Conservation (phyloP, 495 filamentous ascomycete genomes). For the Chaetomium cochliodes region DNA sequence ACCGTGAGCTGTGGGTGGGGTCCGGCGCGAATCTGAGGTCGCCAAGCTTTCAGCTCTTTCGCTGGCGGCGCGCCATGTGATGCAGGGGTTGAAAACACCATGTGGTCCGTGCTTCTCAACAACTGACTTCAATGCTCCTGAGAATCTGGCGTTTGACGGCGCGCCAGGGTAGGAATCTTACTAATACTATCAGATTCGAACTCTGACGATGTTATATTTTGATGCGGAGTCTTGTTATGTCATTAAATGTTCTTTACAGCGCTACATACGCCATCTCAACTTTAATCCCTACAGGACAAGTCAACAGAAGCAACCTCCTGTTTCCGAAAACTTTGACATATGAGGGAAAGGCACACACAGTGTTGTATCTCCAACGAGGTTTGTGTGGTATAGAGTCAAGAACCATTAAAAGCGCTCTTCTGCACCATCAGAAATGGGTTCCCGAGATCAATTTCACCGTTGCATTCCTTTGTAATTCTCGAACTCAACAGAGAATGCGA, state of each 20-base stretch:
- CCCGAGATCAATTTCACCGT: background rate
- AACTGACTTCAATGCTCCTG: background rate
- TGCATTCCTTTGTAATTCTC: background rate
- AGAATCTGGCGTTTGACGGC: background rate
- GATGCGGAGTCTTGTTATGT: background rate
- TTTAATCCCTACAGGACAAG: background rate
- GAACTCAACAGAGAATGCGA: background rate
- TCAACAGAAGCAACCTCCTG: background rate
- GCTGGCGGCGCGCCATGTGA: constrained; percentile 1
- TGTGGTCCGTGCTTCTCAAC: constrained; percentile 11
- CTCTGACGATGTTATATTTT: background rate
- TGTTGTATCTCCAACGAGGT: background rate
- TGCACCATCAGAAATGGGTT: background rate
- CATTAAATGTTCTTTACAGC: background rate
- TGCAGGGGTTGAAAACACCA: constrained; percentile 13
- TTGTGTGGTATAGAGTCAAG: background rate
- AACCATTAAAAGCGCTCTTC: background rate
- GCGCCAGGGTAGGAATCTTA: too few species aligned
- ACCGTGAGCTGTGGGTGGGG: background rate
- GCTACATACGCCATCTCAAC: background rate
- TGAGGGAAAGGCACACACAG: background rate
- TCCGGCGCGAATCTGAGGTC: constrained; percentile 1
- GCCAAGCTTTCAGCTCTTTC: constrained; percentile 4
- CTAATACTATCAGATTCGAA: background rate
- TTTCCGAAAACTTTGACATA: background rate